phyloP scores from a whole-genome alignment of 257 asterid genomes.

The Orobanche coerulescens region DNA sequence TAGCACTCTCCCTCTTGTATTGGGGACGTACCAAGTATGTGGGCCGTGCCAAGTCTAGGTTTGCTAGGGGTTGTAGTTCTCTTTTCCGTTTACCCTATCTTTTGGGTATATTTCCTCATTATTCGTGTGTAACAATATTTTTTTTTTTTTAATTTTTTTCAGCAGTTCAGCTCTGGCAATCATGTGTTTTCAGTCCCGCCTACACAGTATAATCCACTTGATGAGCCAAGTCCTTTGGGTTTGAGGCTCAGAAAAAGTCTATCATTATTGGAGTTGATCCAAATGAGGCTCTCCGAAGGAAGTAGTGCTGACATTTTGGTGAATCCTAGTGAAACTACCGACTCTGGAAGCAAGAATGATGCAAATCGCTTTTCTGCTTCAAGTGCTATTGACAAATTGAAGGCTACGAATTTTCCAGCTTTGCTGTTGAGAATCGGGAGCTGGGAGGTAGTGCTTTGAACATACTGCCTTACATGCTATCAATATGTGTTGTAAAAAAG shows the following conservation, averaged over 20 bases:
- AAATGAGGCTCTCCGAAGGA: conserved; percentile 49
- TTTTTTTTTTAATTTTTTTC: conserved; percentile 10
- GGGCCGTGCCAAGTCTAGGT: not conserved
- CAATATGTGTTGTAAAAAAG: not conserved
- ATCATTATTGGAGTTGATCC: conserved; percentile 66
- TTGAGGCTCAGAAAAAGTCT: conserved; percentile 63
- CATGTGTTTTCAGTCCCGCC: conserved; percentile 28
- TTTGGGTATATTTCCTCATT: not conserved
- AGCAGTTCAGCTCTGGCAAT: conserved; percentile 32
- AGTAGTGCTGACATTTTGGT: conserved; percentile 17
- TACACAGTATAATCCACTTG: conserved; percentile 47
- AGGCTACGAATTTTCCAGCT: conserved; percentile 75
- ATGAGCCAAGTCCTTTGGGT: conserved; percentile 80
- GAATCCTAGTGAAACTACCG: conserved; percentile 21
- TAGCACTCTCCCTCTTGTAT: too few relatives aligned
- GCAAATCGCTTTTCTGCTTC: conserved; percentile 30
- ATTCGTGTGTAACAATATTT: not conserved
- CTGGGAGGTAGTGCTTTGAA: conserved; percentile 64
- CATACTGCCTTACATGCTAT: not conserved
- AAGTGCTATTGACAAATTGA: conserved; percentile 50
- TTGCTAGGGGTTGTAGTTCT: not conserved
- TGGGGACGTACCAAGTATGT: too few relatives aligned
- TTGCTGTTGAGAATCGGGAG: conserved; percentile 58
- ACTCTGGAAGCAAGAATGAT: conserved; percentile 29
- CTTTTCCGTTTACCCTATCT: not conserved